A percentile compares a stretch with the other conserved stretches of the same genome.
Evolutionary conservation across 768 basidiomycete species (phyloP).

Genomic region (Russula griseocarnosa): DNA sequence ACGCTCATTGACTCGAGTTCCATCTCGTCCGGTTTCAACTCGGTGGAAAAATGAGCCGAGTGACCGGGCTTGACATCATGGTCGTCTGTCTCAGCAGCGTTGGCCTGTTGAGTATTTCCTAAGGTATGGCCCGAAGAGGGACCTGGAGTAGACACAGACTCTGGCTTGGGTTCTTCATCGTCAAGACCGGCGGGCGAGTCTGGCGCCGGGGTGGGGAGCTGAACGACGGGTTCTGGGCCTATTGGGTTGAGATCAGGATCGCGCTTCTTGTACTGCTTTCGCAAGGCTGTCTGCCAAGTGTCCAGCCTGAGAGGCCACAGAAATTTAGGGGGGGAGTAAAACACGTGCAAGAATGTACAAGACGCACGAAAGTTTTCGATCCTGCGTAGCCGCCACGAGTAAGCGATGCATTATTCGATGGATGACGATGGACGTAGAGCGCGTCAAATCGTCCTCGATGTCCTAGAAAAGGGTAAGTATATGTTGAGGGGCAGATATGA

Average conservation of each 20-base stretch:
- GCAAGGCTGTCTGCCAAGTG: conserved; percentile 75
- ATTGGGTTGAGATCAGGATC: conserved; percentile 69
- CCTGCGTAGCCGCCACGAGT: conserved; percentile 70
- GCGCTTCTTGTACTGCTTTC: conserved; percentile 73
- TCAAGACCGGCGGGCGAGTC: conserved; percentile 27
- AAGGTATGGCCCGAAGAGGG: neutral
- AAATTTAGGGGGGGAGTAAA: conserved; percentile 7
- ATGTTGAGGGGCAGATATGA: conserved; percentile 12
- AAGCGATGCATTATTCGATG: conserved; percentile 73
- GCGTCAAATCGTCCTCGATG: conserved; percentile 70
- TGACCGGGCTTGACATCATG: neutral
- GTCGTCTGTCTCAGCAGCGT: neutral
- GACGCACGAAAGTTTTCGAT: conserved; percentile 73
- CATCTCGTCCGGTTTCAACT: conserved; percentile 4
- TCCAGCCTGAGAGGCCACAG: conserved; percentile 46
- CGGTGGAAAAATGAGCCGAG: neutral
- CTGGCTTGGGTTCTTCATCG: conserved; percentile 28
- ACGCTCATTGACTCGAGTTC: conserved; percentile 15
- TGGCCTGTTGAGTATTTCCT: neutral
- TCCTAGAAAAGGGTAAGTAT: conserved; percentile 45
- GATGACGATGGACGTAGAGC: conserved; percentile 55
- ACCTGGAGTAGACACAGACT: conserved; percentile 16
- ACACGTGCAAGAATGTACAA: conserved; percentile 25
- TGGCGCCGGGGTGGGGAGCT: conserved; percentile 28
- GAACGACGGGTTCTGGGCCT: conserved; percentile 50